These are phyloP conservation scores for Aspergillus felis DNA, from an alignment of 2,329 filamentous ascomycete genomes.

Conservation along the genomic window DNA sequence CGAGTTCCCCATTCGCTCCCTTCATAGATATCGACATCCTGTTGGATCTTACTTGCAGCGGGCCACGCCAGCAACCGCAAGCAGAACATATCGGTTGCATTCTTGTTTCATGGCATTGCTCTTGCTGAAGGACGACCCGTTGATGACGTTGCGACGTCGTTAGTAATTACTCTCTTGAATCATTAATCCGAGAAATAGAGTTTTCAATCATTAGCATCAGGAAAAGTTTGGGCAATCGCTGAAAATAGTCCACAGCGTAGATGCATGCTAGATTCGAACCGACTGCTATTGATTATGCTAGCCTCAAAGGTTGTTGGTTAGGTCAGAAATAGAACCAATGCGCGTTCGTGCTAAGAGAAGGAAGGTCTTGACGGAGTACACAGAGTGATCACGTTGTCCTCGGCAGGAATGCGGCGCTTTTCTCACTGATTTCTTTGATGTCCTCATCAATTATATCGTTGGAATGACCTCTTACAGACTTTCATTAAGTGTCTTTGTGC, in stretches of 20 bases:
- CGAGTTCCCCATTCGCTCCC: neutral
- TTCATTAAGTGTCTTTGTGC: too few species aligned
- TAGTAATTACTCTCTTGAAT: neutral
- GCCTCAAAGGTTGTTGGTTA: neutral
- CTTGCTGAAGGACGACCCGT: neutral
- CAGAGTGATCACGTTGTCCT: neutral
- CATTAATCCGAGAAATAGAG: neutral
- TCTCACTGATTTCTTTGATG: neutral
- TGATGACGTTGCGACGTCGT: neutral
- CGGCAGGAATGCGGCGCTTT: neutral
- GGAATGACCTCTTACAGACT: neutral
- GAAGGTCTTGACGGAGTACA: neutral
- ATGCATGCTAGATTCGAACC: neutral
- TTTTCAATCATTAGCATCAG: neutral
- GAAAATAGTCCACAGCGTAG: too few species aligned
- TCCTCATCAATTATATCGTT: neutral
- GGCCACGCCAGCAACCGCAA: neutral
- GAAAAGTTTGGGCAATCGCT: too few species aligned
- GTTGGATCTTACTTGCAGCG: neutral
- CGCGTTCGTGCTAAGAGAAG: neutral
- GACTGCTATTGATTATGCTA: too few species aligned
- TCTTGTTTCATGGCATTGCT: neutral
- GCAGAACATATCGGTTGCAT: neutral
- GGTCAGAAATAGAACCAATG: neutral
- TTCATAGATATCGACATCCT: neutral